Evolutionary conservation across 2,329 filamentous ascomycete genomes (phyloP).

Genomic region (Myriosclerotinia scirpicola): DNA sequence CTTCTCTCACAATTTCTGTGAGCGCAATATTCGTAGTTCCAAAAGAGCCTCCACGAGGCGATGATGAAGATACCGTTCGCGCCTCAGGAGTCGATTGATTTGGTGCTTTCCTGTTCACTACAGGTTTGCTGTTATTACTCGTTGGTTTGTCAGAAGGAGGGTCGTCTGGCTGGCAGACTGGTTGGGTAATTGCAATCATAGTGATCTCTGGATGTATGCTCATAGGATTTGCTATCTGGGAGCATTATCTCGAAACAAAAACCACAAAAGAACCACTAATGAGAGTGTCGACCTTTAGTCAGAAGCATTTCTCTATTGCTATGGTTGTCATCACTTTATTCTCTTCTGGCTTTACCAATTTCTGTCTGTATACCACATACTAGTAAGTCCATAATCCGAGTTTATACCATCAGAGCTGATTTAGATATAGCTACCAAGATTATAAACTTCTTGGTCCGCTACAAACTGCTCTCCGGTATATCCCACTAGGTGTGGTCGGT

Average conservation of each 20-base stretch:
- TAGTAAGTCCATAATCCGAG: slow-evolving; percentile 40
- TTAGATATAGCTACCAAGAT: slow-evolving; percentile 56
- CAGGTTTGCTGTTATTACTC: slow-evolving; percentile 60
- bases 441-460: slow-evolving; percentile 61
- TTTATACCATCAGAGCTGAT: background rate
- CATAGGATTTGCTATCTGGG: slow-evolving; percentile 27
- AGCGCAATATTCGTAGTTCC: slow-evolving; percentile 62
- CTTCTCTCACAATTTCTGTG: slow-evolving; percentile 56
- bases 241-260: slow-evolving; percentile 52
- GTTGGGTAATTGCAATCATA: slow-evolving; percentile 60
- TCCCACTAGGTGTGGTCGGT: slow-evolving; percentile 63
- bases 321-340: slow-evolving; percentile 66
- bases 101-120: slow-evolving; percentile 62
- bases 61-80: slow-evolving; percentile 26
- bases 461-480: slow-evolving; percentile 67
- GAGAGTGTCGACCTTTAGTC: slow-evolving; percentile 64
- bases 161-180: slow-evolving; percentile 63
- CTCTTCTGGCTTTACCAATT: slow-evolving; percentile 68
- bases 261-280: slow-evolving; percentile 57
- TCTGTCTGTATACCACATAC: slow-evolving; percentile 66
- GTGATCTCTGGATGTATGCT: slow-evolving; percentile 55
- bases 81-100: slow-evolving; percentile 62
- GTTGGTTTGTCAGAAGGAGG: slow-evolving; percentile 70
- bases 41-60: slow-evolving; percentile 43
- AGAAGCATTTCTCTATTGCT: slow-evolving; percentile 58